Percentiles rank a stretch among this genome's conserved stretches.
phyloP scores from a whole-genome alignment of 805 yeast genomes.

The Kodamaea nitidulidarum region DNA sequence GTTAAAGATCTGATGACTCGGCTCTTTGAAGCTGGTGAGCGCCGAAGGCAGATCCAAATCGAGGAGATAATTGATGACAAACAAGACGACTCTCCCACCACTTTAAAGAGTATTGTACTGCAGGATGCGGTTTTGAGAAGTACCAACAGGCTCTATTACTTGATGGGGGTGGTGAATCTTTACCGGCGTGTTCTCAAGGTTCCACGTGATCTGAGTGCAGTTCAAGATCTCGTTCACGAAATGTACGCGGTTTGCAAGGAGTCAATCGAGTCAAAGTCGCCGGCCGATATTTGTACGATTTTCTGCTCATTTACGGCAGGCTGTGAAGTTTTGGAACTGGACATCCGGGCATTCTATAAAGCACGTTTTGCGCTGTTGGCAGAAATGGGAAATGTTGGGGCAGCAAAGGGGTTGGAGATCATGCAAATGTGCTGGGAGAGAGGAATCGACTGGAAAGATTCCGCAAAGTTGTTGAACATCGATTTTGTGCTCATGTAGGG shows the following conservation, averaged over 20 bases:
- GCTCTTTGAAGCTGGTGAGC: slow-evolving; percentile 25
- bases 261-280: slow-evolving; percentile 42
- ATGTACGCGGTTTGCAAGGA: slow-evolving; percentile 34
- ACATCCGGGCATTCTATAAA: slow-evolving; percentile 32
- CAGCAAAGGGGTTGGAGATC: slow-evolving; percentile 44
- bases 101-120: slow-evolving; percentile 19
- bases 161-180: slow-evolving; percentile 52
- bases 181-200: slow-evolving; percentile 52
- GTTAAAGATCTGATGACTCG: slow-evolving; percentile 20
- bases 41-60: slow-evolving; percentile 20
- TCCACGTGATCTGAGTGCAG: slow-evolving; percentile 41
- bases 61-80: slow-evolving; percentile 17
- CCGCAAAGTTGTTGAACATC: slow-evolving; percentile 39
- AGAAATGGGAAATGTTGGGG: slow-evolving; percentile 36
- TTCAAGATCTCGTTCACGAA: slow-evolving; percentile 45
- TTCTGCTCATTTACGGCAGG: slow-evolving; percentile 57
- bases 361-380: slow-evolving; percentile 40
- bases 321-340: slow-evolving; percentile 46
- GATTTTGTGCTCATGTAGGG: slow-evolving; percentile 43
- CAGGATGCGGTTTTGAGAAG: slow-evolving; percentile 37
- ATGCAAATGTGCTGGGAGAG: slow-evolving; percentile 53
- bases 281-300: slow-evolving; percentile 53
- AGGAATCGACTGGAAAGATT: slow-evolving; percentile 49
- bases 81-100: slow-evolving; percentile 14
- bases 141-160: slow-evolving; percentile 50